Conservation (phyloP, 83 land plant species). For the Picea abies region DNA sequence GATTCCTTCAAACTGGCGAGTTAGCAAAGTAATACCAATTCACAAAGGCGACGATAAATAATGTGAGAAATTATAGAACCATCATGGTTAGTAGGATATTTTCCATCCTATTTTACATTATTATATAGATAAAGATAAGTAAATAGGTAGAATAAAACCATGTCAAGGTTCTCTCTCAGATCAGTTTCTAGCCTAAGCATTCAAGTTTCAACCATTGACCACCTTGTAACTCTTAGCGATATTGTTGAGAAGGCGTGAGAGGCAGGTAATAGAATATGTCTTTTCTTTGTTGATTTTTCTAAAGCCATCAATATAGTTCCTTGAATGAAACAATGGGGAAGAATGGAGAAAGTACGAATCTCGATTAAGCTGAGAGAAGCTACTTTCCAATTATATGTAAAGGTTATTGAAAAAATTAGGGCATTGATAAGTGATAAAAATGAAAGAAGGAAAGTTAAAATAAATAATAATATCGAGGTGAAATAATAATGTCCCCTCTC, state of each 20-base stretch:
- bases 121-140: too few species aligned
- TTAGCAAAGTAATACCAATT: neutral
- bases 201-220: too few species aligned
- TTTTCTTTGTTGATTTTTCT: neutral
- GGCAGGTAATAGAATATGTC: neutral
- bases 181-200: too few species aligned
- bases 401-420: neutral
- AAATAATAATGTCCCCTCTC: too few species aligned
- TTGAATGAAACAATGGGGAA: neutral
- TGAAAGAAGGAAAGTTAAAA: neutral
- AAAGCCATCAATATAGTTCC: too few species aligned
- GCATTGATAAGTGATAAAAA: too few species aligned
- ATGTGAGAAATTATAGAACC: neutral
- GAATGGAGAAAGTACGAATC: neutral
- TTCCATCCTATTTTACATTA: neutral
- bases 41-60: neutral
- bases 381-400: neutral
- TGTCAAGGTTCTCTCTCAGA: too few species aligned
- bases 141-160: too few species aligned
- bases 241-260: neutral
- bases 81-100: neutral
- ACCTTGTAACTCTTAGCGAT: neutral
- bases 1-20: neutral
- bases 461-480: neutral
- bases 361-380: neutral